Base-by-base conservation (phyloP, 108 stramenopile species). In the Seminavis robusta region DNA sequence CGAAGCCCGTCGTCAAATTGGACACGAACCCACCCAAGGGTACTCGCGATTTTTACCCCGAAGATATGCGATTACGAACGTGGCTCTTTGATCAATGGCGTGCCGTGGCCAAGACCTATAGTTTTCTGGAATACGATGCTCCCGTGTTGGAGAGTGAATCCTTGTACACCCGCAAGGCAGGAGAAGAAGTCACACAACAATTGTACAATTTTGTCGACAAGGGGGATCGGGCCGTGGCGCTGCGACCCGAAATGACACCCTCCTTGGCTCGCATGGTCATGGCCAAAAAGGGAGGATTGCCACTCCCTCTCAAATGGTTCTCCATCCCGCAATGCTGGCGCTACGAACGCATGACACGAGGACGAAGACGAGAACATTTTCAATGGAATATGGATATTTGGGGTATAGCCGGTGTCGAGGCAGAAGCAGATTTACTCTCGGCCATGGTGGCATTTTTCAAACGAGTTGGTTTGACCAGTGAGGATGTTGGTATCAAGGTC, bases 331-430 rank as follows among this genome's bases (percentile, higher is more conserved):
- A 97, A 63, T 95, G 94, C 64, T 95, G 94, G 94, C 61, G 97
- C 44, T 98, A 98, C 63, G 98, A 98, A 59, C 85, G 98, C 11
- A 98, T 94, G 94, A 98, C 98, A 10, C 63, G 98, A n/a, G 98
- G 97, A 16, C 81, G 97, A 26, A 65, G 96, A 36, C 74, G 98
- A 43, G 98, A 98, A 65, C 98, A 98, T 63, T 98, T 92, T 70
- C 98, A 98, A 76, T 98, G 96, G 98, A 98, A 98, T 73, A 75
- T 96, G 92, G 94, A 92, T 69, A 74, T 92, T 44, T 92, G 84
- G 88, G 91, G 94, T 2, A 83, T 96, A 1, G 69, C 71, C 9
- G 95, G 95, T 15, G 86, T 88, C 37, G 88, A 90, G 56, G 96
- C 94, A 1, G 98, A 98, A 64, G 95, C 92, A 4, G 98, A 98